A percentile compares a stretch with the other conserved stretches of the same genome.
phyloP scores from a whole-genome alignment of 371 early-diverging fungal species.

The Apophysomyces sp. region DNA sequence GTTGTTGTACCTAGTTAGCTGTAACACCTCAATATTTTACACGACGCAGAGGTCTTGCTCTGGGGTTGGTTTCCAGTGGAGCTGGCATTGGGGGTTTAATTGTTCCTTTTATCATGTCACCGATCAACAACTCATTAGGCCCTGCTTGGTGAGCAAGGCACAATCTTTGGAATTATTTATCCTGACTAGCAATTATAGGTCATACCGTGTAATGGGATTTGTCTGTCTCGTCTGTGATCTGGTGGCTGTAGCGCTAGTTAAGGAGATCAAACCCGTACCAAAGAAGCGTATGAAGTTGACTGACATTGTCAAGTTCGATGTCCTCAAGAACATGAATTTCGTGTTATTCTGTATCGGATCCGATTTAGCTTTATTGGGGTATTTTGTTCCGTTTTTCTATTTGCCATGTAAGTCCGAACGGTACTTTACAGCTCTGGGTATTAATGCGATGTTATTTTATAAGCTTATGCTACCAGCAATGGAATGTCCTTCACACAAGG shows the following conservation, averaged over 20 bases:
- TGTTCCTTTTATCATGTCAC: slow-evolving; percentile 64
- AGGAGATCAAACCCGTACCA: slow-evolving; percentile 24
- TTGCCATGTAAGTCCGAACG: slow-evolving; percentile 37
- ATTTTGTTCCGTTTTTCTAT: slow-evolving; percentile 62
- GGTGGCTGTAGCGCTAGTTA: slow-evolving; percentile 35
- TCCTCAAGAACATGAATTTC: slow-evolving; percentile 46
- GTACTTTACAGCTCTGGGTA: no score
- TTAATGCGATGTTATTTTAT: no score
- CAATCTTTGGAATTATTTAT: no score
- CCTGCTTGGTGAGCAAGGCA: slow-evolving; percentile 39
- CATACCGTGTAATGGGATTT: slow-evolving; percentile 57
- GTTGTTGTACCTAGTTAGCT: slow-evolving; percentile 23
- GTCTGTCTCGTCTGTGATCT: slow-evolving; percentile 40
- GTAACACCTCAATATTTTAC: slow-evolving; percentile 79
- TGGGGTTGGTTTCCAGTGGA: slow-evolving; percentile 76
- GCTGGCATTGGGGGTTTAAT: slow-evolving; percentile 79
- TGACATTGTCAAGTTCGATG: slow-evolving; percentile 40
- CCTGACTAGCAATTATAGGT: slow-evolving; percentile 7
- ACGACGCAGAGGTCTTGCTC: slow-evolving; percentile 66
- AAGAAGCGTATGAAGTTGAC: slow-evolving; percentile 15
- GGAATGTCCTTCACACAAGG: slow-evolving; percentile 30
- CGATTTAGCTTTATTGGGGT: slow-evolving; percentile 49
- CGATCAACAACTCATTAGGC: slow-evolving; percentile 56
- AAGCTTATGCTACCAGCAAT: slow-evolving; percentile 31
- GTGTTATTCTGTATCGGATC: slow-evolving; percentile 41